These are phyloP conservation scores for Leersia perrieri DNA, from an alignment of 176 grass and related monocot genomes.

Conservation along the genomic window DNA sequence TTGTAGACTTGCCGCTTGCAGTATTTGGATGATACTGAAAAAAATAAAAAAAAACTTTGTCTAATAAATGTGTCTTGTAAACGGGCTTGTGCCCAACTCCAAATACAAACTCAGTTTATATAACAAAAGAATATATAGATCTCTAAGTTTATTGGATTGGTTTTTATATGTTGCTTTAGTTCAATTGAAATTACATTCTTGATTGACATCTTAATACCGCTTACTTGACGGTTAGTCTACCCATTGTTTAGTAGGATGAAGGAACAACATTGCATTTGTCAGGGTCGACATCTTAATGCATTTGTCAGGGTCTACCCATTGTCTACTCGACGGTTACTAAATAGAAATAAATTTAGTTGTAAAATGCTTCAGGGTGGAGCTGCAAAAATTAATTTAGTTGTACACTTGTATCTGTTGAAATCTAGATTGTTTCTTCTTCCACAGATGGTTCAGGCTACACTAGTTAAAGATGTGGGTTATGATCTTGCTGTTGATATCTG, in stretches of 20 bases:
- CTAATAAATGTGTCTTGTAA: neutral
- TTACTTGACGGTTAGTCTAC: constrained; percentile 7
- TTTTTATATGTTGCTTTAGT: neutral
- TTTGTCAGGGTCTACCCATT: too few relatives aligned
- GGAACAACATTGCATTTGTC: neutral
- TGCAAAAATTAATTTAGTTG: constrained; percentile 1
- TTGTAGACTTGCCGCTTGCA: neutral
- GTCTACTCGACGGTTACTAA: too few relatives aligned
- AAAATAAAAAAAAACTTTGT: neutral
- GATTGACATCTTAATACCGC: too few relatives aligned
- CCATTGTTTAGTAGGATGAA: constrained; percentile 15
- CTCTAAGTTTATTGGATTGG: neutral
- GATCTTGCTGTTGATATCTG: constrained; percentile 95
- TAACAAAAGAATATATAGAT: constrained; percentile 1
- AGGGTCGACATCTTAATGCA: too few relatives aligned
- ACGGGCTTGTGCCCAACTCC: neutral
- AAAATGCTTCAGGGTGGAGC: neutral
- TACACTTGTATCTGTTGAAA: neutral
- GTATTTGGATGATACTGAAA: constrained; percentile 29
- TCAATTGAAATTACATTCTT: neutral
- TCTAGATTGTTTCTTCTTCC: constrained; percentile 34
- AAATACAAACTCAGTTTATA: constrained; percentile 14
- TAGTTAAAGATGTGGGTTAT: constrained; percentile 69
- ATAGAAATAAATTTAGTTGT: neutral
- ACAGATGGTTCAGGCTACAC: constrained; percentile 89